Base-by-base conservation (phyloP, 208 protist genomes). In the Herpetomonas tarakana region DNA sequence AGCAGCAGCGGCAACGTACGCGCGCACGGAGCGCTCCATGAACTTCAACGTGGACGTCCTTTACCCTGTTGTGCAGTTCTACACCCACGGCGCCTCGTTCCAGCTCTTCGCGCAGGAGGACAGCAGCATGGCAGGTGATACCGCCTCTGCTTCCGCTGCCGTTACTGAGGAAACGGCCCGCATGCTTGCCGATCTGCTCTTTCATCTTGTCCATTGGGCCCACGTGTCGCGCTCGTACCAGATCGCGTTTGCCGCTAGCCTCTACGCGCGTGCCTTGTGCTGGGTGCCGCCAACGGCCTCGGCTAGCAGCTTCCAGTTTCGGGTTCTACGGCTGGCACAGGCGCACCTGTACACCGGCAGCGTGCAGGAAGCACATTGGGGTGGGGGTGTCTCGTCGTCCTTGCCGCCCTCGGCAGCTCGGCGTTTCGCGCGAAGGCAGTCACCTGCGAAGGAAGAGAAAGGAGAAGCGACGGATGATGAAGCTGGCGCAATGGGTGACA, bases 21-120 rank as follows among this genome's bases (percentile, higher is more conserved):
- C 16, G 19, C 9, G 19, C 4, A 49, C 44, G 44, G 44, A 49
- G 44, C 50, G 21, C 29, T 24, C 19, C 21, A 58, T 29, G 19
- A 56, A 58, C 38, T 58, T 65, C 39, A 56, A 44, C 41, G 30
- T 65, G 3, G 60, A 65, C 27, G 19, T n/a, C 11, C 25, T 65
- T 2, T 26, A 58, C 9, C 52, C 60, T n/a, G 52, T 58, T 3
- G 29, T 65, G 52, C 60, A 65, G 46, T 35, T 65, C 11, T 14
- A 49, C 27, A 7, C 29, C 12, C 52, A 52, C 31, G 7, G 3
- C 27, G 16, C 3, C 16, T 29, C 52, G 11, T 58, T 65, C 28
- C 7, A 9, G 14, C 18, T 56, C 26, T 46, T 65, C 39, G 21
- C 25, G 0, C 12, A 3, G 3, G 29, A 3, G 21, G 29, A 14